These are phyloP conservation scores for Schizophyllum commune DNA, from an alignment of 1,284 basidiomycete genomes.

Conservation along the genomic window DNA sequence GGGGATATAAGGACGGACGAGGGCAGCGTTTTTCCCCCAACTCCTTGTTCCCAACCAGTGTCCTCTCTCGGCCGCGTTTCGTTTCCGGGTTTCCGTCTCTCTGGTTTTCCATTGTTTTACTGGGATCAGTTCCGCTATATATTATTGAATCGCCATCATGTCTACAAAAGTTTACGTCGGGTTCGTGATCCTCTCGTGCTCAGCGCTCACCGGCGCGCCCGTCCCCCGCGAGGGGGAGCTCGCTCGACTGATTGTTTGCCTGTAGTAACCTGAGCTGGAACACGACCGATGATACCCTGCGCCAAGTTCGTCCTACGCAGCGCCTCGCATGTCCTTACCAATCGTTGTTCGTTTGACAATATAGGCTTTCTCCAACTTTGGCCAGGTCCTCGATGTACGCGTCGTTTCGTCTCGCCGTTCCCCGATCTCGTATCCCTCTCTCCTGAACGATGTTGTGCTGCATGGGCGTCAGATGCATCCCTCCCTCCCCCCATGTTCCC, in stretches of 20 bases:
- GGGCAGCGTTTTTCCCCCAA: slow-evolving; percentile 21
- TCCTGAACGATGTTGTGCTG: no score
- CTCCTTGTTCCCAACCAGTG: slow-evolving; percentile 34
- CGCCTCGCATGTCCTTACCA: slow-evolving; percentile 17
- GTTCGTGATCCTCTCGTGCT: slow-evolving; percentile 54
- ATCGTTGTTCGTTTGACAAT: slow-evolving; percentile 30
- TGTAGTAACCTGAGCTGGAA: slow-evolving; percentile 86
- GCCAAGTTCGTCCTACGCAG: slow-evolving; percentile 63
- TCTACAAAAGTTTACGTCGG: slow-evolving; percentile 80
- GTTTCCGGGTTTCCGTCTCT: slow-evolving; percentile 26
- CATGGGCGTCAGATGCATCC: slow-evolving; percentile 1
- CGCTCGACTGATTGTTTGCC: slow-evolving; percentile 38
- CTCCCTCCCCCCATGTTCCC: slow-evolving; percentile 14
- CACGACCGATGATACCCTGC: slow-evolving; percentile 86
- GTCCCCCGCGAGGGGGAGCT: slow-evolving; percentile 34
- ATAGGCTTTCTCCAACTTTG: slow-evolving; percentile 68
- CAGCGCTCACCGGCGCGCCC: slow-evolving; percentile 34
- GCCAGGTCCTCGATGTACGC: slow-evolving; percentile 73
- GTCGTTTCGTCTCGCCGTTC: slow-evolving; percentile 29
- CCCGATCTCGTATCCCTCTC: neutral
- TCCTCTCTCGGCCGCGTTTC: slow-evolving; percentile 41
- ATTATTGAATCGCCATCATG: slow-evolving; percentile 48
- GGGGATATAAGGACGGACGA: slow-evolving; percentile 43
- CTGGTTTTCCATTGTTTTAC: slow-evolving; percentile 13
- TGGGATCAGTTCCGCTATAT: slow-evolving; percentile 14